Base-by-base conservation (phyloP, 148 eudicot species). In the Fagopyrum homotropicum region DNA sequence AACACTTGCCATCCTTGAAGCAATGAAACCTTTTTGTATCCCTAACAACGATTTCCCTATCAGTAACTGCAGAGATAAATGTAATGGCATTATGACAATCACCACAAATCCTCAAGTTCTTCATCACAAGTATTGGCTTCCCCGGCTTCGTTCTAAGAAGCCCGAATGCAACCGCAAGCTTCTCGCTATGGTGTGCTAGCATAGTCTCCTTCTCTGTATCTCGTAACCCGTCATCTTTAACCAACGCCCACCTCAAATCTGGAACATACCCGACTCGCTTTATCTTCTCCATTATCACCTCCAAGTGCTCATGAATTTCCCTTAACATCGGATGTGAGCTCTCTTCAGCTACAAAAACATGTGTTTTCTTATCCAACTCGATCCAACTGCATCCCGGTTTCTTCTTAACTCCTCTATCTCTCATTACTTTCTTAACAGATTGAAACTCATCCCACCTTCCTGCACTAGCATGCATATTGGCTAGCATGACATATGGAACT, bases 341-440 rank as follows among this genome's bases (percentile, higher is more conserved):
- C 78, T 91, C 97, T 69, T 91, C 97, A 0, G 93, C 97, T 15
- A 89, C 83, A 82, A 91, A 89, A 14, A 85, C 80, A 47, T 91
- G 97, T 35, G 88, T 74, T 83, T 77, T 86, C 80, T 80, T 88
- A 68, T 86, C 75, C 57, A 91, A 49, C 73, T 91, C 93, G 72
- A 89, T 89, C 93, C 97, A 91, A 77, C 97, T 91, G 72, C 88
- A 91, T 19, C 91, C 93, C 3, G 91, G 97, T 83, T 84, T 91
- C 80, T 88, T 91, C 79, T 80, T 86, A 77, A 88, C 83, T 22
- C 84, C 79, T 68, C 72, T 82, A 9, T 88, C 88, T 40, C 84
- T 78, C 93, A 91, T 88, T 5, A 80, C 83, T 72, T 76, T 91
- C 80, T 90, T 85, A 15, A 89, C 80, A 14, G 49, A 81, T 12